Conservation (phyloP, 805 yeast genomes). For the Saccharomycopsis lassenensis region DNA sequence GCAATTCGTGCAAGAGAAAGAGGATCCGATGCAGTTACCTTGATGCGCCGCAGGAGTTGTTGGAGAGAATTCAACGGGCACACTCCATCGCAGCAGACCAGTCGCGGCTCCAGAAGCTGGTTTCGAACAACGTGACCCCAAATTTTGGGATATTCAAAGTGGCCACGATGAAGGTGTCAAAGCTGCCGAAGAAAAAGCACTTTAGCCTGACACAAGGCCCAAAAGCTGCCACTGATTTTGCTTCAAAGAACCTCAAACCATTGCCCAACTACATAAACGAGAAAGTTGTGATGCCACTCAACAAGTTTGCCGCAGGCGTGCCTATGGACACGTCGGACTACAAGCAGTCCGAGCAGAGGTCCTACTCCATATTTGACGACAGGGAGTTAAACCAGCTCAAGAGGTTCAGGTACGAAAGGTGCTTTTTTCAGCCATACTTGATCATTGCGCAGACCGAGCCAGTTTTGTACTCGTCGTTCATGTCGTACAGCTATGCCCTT, state of each 20-base stretch:
- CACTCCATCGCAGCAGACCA: conserved; percentile 14
- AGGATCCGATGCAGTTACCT: conserved; percentile 13
- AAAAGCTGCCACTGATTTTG: not conserved
- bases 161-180: too few species aligned
- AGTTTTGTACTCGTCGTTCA: not conserved
- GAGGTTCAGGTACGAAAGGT: too few species aligned
- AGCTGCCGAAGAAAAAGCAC: too few species aligned
- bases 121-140: too few species aligned
- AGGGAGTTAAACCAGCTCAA: too few species aligned
- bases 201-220: not conserved
- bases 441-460: not conserved
- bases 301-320: not conserved
- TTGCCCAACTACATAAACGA: not conserved
- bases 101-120: conserved; percentile 4
- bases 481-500: conserved; percentile 1
- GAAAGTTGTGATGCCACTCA: not conserved
- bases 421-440: too few species aligned
- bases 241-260: not conserved
- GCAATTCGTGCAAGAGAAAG: conserved; percentile 9
- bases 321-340: not conserved
- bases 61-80: conserved; percentile 12
- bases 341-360: not conserved
- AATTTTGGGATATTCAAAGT: conserved; percentile 13
- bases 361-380: too few species aligned
- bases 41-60: conserved; percentile 15